phyloP scores from a whole-genome alignment of 257 asterid species.

The Salvia rosmarinus region DNA sequence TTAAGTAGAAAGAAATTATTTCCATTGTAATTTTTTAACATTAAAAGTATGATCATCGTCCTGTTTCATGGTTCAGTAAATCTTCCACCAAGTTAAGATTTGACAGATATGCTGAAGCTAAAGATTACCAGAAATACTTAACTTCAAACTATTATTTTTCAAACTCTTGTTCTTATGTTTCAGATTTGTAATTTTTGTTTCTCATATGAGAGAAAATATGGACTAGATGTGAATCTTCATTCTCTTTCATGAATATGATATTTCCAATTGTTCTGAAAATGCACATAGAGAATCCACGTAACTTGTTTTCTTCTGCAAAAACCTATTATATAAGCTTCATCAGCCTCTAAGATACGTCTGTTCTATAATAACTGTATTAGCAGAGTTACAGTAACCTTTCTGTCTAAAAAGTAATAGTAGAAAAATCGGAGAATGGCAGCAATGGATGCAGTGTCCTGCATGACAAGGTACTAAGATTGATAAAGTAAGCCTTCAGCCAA shows the following conservation, averaged over 20 bases:
- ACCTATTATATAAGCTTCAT: background rate
- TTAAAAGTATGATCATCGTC: background rate
- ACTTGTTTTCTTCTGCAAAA: background rate
- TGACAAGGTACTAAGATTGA: background rate
- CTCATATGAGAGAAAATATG: background rate
- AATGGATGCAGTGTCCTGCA: background rate
- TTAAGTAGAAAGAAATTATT: background rate
- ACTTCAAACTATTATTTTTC: background rate
- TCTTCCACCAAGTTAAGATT: slow-evolving; percentile 13
- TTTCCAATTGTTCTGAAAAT: background rate
- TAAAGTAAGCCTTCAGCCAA: background rate
- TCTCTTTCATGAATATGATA: slow-evolving; percentile 7
- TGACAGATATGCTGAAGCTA: slow-evolving; percentile 14
- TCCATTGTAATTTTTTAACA: background rate
- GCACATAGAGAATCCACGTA: background rate
- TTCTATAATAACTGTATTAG: background rate
- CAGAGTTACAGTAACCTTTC: background rate
- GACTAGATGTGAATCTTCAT: background rate
- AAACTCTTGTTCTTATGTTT: background rate
- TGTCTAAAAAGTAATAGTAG: slow-evolving; percentile 2
- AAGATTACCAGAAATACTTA: background rate
- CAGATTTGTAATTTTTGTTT: background rate
- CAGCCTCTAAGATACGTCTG: background rate
- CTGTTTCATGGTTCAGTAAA: background rate
- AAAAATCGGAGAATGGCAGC: slow-evolving; percentile 1